These are phyloP conservation scores for Yamadazyma siamensis DNA, from an alignment of 1,139 yeast genomes.

Conservation along the genomic window DNA sequence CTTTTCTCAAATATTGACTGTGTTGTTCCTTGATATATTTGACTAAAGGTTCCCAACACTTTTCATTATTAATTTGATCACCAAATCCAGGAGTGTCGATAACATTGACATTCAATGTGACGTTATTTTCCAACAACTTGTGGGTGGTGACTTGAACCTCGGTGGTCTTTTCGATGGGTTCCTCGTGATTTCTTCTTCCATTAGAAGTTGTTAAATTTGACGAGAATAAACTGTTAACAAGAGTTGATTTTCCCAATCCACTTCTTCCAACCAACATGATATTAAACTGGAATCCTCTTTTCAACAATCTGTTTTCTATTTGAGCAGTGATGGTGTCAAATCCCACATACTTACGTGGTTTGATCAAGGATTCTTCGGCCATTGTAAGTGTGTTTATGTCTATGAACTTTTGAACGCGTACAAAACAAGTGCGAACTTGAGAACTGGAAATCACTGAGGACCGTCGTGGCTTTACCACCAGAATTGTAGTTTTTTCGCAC, in stretches of 20 bases:
- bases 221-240: slow-evolving; percentile 86
- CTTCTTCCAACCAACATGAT: slow-evolving; percentile 93
- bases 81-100: slow-evolving; percentile 98
- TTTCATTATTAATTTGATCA: slow-evolving; percentile 92
- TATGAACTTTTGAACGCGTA: slow-evolving; percentile 11
- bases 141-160: slow-evolving; percentile 79
- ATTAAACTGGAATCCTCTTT: slow-evolving; percentile 92
- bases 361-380: slow-evolving; percentile 15
- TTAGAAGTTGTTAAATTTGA: slow-evolving; percentile 70
- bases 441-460: no score
- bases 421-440: slow-evolving; percentile 2
- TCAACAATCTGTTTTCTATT: slow-evolving; percentile 86
- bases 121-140: slow-evolving; percentile 75
- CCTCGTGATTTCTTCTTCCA: slow-evolving; percentile 65
- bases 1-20: slow-evolving; percentile 87
- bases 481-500: no score
- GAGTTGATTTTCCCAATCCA: slow-evolving; percentile 91
- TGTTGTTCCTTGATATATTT: slow-evolving; percentile 97
- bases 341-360: slow-evolving; percentile 71
- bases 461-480: not conserved
- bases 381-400: slow-evolving; percentile 6
- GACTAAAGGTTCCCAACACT: slow-evolving; percentile 95
- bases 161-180: slow-evolving; percentile 82
- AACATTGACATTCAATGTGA: slow-evolving; percentile 76
- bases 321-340: slow-evolving; percentile 95